Evolutionary conservation across 2,329 filamentous ascomycete species (phyloP).

Genomic region (Phymatotrichopsis omnivora): DNA sequence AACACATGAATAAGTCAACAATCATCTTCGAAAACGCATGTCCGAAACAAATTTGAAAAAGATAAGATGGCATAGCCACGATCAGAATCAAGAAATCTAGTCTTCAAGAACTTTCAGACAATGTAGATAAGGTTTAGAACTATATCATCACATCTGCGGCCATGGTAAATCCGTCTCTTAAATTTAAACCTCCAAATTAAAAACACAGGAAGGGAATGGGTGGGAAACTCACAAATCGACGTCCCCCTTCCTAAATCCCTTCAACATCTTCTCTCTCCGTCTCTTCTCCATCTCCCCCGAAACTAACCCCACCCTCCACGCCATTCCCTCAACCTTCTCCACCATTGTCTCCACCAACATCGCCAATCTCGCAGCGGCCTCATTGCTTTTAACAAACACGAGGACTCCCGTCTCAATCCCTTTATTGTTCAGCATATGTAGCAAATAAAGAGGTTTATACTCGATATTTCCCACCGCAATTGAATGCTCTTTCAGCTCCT

Average conservation of each 20-base stretch:
- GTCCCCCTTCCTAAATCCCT: conserved; percentile 23
- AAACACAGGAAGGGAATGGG: conserved; percentile 46
- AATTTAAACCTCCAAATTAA: too few relatives aligned
- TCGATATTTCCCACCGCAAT: conserved; percentile 58
- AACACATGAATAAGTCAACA: background rate
- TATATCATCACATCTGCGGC: too few relatives aligned
- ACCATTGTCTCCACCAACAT: conserved; percentile 61
- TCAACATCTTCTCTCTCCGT: conserved; percentile 20
- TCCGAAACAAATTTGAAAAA: too few relatives aligned
- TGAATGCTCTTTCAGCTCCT: conserved; percentile 45
- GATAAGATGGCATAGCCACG: too few relatives aligned
- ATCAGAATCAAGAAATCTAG: too few relatives aligned
- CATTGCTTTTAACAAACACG: conserved; percentile 85
- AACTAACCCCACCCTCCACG: conserved; percentile 16
- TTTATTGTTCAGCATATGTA: conserved; percentile 53
- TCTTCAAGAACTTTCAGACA: too few relatives aligned
- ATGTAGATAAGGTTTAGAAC: too few relatives aligned
- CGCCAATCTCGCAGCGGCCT: conserved; percentile 75
- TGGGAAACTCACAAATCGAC: conserved; percentile 30
- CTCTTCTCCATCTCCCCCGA: conserved; percentile 28
- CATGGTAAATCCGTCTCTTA: too few relatives aligned
- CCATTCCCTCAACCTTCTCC: conserved; percentile 1
- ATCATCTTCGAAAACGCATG: too few relatives aligned
- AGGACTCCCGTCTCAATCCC: conserved; percentile 44
- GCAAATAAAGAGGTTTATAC: conserved; percentile 73